Conservation (phyloP, 495 filamentous ascomycete species). For the Rhizodiscina lignyota region DNA sequence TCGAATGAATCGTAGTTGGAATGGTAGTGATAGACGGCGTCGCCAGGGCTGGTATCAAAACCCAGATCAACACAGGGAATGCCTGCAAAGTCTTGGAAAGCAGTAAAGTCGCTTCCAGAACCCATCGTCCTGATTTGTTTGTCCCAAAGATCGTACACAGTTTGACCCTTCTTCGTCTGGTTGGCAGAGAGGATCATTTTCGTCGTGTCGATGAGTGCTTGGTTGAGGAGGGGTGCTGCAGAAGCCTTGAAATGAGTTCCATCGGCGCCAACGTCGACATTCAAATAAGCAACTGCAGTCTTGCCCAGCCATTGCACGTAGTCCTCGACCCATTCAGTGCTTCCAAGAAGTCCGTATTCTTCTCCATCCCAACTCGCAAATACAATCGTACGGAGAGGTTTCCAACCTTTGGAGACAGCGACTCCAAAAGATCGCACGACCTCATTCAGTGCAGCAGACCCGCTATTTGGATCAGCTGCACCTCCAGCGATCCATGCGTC, state of each 20-base stretch:
- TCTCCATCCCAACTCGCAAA: constrained; percentile 66
- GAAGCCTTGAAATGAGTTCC: constrained; percentile 38
- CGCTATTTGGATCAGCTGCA: constrained; percentile 27
- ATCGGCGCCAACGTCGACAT: constrained; percentile 47
- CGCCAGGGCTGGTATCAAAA: constrained; percentile 26
- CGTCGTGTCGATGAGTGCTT: constrained; percentile 54
- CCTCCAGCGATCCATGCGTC: constrained; percentile 82
- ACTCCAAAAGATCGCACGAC: constrained; percentile 19
- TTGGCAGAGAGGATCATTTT: constrained; percentile 64
- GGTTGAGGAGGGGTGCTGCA: constrained; percentile 65
- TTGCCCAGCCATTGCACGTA: constrained; percentile 60
- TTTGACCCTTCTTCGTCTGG: constrained; percentile 39
- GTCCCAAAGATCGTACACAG: constrained; percentile 44
- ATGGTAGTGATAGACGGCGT: constrained; percentile 58
- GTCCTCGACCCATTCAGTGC: constrained; percentile 65
- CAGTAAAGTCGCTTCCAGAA: constrained; percentile 57
- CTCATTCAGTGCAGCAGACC: constrained; percentile 25
- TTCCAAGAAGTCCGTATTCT: constrained; percentile 56
- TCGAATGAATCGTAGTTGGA: constrained; percentile 62
- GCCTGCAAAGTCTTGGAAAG: constrained; percentile 59
- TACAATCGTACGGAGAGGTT: constrained; percentile 38
- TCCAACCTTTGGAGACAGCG: constrained; percentile 22
- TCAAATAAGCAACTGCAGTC: constrained; percentile 44
- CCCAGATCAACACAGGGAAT: constrained; percentile 47
- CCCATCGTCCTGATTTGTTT: constrained; percentile 50